Evolutionary conservation across 164 flowering plant species (phyloP).

Genomic region (Chimonanthus praecox): DNA sequence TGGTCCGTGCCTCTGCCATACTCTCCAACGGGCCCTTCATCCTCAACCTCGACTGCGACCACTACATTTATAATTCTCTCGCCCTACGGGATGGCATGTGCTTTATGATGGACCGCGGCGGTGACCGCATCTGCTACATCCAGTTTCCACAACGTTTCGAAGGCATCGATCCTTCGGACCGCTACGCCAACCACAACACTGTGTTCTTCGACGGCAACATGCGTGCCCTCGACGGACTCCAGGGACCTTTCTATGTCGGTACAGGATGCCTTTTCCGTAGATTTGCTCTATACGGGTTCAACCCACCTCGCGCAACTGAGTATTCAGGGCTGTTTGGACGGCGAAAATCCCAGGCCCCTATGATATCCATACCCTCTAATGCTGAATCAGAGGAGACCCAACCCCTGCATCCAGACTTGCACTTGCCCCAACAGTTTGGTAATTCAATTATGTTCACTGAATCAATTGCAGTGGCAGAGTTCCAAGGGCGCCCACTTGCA

Average conservation of each 20-base stretch:
- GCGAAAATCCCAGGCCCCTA: conserved; percentile 30
- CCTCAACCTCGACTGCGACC: conserved; percentile 46
- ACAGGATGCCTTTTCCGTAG: conserved; percentile 89
- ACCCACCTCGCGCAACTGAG: conserved; percentile 73
- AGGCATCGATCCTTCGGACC: conserved; percentile 45
- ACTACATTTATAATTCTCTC: conserved; percentile 34
- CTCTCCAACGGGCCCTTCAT: conserved; percentile 47
- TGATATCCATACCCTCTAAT: conserved; percentile 8
- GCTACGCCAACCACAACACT: conserved; percentile 46
- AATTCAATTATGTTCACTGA: conserved; percentile 65
- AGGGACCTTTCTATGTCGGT: conserved; percentile 91
- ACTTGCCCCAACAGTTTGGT: conserved; percentile 63
- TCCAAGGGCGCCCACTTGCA: conserved; percentile 82
- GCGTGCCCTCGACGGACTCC: conserved; percentile 86
- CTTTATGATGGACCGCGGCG: conserved; percentile 47
- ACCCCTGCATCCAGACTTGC: conserved; percentile 60
- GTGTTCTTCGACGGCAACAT: conserved; percentile 59
- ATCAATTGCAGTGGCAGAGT: conserved; percentile 79
- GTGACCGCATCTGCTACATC: conserved; percentile 36
- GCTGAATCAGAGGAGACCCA: conserved; percentile 40
- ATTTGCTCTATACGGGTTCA: conserved; percentile 74
- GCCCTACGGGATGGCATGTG: conserved; percentile 44
- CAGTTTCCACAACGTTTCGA: conserved; percentile 45
- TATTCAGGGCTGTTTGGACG: conserved; percentile 57
- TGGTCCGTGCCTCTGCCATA: conserved; percentile 41